These are phyloP conservation scores for Aleurites moluccanus DNA, from an alignment of 441 rosid genomes.

Conservation along the genomic window DNA sequence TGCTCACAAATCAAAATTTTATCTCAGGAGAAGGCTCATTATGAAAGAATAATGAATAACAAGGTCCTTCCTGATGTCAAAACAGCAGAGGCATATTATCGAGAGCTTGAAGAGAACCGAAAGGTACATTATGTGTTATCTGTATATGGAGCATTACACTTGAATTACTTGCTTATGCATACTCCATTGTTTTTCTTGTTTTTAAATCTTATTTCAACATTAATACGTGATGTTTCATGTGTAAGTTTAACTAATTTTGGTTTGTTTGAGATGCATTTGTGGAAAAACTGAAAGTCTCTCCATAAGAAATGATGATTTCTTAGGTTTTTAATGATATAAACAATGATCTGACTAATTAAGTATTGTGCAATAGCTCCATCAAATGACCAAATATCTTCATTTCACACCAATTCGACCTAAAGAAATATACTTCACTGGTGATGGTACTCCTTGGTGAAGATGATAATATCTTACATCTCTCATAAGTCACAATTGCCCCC, in stretches of 20 bases:
- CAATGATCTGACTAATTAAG: neutral
- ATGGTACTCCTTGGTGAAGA: neutral
- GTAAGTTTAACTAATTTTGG: neutral
- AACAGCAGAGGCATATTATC: conserved; percentile 58
- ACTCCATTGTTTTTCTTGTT: neutral
- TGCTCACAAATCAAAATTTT: conserved; percentile 27
- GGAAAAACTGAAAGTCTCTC: neutral
- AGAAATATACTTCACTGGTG: too few species aligned
- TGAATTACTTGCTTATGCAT: conserved; percentile 2
- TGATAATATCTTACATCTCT: neutral
- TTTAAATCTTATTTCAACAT: neutral
- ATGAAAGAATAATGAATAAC: conserved; percentile 70
- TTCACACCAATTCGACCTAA: neutral
- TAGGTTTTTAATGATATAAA: neutral
- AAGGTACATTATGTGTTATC: conserved; percentile 42
- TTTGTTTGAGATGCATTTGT: neutral
- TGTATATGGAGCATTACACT: conserved; percentile 14
- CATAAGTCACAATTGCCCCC: too few species aligned
- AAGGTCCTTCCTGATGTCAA: conserved; percentile 76
- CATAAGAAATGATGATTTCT: neutral
- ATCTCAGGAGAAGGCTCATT: conserved; percentile 71
- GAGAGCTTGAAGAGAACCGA: conserved; percentile 56
- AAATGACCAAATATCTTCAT: neutral
- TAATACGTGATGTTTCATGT: neutral
- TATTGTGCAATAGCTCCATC: neutral